Evolutionary conservation across 2,329 filamentous ascomycete genomes (phyloP).

Genomic region (Pseudogymnoascus sp.): DNA sequence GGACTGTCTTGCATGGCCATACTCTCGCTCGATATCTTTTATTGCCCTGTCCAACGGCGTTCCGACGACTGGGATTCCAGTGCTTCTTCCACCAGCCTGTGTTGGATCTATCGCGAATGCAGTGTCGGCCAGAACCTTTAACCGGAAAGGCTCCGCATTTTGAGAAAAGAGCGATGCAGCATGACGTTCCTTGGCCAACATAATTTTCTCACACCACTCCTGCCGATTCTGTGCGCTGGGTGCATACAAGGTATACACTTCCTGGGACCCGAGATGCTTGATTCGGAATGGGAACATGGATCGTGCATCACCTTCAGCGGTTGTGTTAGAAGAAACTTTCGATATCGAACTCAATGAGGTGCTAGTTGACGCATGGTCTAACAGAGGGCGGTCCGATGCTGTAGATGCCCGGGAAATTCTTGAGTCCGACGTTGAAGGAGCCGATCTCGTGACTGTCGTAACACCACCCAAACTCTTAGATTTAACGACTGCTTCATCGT

Average conservation of each 20-base stretch:
- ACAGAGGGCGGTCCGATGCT: constrained; percentile 40
- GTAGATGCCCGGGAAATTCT: constrained; percentile 36
- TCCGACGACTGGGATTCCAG: constrained; percentile 71
- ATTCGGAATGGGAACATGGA: constrained; percentile 85
- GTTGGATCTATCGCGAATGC: constrained; percentile 75
- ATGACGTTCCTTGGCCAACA: constrained; percentile 90
- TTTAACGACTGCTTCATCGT: constrained; percentile 85
- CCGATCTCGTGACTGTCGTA: constrained; percentile 50
- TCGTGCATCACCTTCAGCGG: constrained; percentile 37
- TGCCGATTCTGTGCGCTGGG: constrained; percentile 64
- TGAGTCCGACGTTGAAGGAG: constrained; percentile 52
- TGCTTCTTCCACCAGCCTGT: constrained; percentile 51
- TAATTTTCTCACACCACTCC: constrained; percentile 91
- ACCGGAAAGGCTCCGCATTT: constrained; percentile 89
- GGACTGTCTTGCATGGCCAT: constrained; percentile 62
- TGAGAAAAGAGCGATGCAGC: constrained; percentile 82
- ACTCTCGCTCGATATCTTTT: constrained; percentile 73
- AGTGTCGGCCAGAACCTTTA: constrained; percentile 86
- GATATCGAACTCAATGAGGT: constrained; percentile 53
- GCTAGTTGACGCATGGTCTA: constrained; percentile 63
- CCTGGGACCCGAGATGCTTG: constrained; percentile 83
- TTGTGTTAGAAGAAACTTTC: constrained; percentile 37
- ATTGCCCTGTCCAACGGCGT: constrained; percentile 91
- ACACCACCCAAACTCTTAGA: constrained; percentile 53
- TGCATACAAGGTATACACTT: constrained; percentile 87